Base-by-base conservation (phyloP, 108 stramenopile genomes). In the Seminavis robusta region DNA sequence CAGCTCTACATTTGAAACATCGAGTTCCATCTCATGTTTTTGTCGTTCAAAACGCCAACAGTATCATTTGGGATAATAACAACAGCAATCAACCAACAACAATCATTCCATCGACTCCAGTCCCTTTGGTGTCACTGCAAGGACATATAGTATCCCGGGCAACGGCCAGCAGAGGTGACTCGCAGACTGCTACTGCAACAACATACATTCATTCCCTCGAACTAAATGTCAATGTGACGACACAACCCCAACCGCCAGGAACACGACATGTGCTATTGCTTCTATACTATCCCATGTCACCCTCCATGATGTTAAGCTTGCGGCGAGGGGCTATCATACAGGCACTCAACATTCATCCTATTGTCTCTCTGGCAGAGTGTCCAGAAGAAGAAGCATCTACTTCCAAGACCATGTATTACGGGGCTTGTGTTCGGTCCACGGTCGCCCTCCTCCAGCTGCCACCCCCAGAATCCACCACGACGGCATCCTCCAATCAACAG, bases 401-500 rank as follows among this genome's bases (percentile, higher is more conserved):
- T 21, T 40, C 49, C 23, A 47, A 52, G 10, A 27, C 31, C 19
- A 27, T 10, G 17, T 42, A 4, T n/a, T 81, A 61, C 63, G 81
- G 80, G 9, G 78, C 83, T 17, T 88, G 84, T 38, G 59, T 88
- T 9, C 69, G 90, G 42, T 86, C 90, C 8, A 87, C 81, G 10
- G 41, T 92, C 21, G 38, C 61, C n/a, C 61, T 86, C 28, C 4
- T 44, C 21, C 21, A 37, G 24, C 29, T 30, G 29, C 20, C 53
- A 46, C 28, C 60, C 34, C 59, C 20, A 7, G n/a, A 9, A 15
- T 28, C 32, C 13, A 17, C 21, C 51, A 32, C 20, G 26, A 2
- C 26, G 28, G 3, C 5, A 5, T 4, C 21, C 21, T 40, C 9
- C 20, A 2, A 21, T 30, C 55, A 8, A 26, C 25, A n/a, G 31